Conservation (phyloP, 208 protist species). For the Trypanosoma platydactyli region DNA sequence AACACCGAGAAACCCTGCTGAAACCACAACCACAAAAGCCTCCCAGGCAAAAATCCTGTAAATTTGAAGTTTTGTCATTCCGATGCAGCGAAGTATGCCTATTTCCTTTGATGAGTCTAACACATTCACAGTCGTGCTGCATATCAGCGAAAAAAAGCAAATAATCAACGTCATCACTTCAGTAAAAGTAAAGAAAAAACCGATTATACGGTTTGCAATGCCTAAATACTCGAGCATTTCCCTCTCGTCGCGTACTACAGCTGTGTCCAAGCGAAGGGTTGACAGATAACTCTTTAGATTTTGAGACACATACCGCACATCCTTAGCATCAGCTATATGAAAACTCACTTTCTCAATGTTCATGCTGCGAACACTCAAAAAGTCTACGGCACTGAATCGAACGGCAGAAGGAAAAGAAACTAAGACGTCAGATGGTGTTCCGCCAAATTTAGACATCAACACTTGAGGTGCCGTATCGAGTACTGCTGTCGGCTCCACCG, state of each 20-base stretch:
- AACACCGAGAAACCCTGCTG: constrained; percentile 89
- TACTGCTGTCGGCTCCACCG: constrained; percentile 18
- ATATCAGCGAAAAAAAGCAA: constrained; percentile 94
- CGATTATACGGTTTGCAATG: constrained; percentile 66
- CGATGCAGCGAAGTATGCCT: constrained; percentile 91
- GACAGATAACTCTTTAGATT: constrained; percentile 1
- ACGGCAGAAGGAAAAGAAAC: constrained; percentile 15
- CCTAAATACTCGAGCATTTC: constrained; percentile 17
- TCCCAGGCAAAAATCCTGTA: constrained; percentile 95
- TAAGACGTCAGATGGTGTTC: neutral
- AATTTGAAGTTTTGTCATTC: constrained; percentile 70
- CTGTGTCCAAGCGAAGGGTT: neutral
- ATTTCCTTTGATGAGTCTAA: constrained; percentile 95
- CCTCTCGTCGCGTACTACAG: constrained; percentile 14
- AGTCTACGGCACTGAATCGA: constrained; percentile 20
- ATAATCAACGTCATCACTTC: constrained; percentile 90
- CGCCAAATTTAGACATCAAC: constrained; percentile 2
- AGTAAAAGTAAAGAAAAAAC: constrained; percentile 91
- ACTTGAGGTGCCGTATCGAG: constrained; percentile 16
- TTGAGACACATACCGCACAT: constrained; percentile 8
- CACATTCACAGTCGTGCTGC: constrained; percentile 93
- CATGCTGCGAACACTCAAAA: constrained; percentile 12
- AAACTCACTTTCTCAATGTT: constrained; percentile 7
- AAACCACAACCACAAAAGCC: constrained; percentile 92
- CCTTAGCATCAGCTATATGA: neutral